A percentile compares a stretch with the other conserved stretches of the same genome.
Conservation (phyloP, 1,284 basidiomycete species). For the Rhodotorula sp. region DNA sequence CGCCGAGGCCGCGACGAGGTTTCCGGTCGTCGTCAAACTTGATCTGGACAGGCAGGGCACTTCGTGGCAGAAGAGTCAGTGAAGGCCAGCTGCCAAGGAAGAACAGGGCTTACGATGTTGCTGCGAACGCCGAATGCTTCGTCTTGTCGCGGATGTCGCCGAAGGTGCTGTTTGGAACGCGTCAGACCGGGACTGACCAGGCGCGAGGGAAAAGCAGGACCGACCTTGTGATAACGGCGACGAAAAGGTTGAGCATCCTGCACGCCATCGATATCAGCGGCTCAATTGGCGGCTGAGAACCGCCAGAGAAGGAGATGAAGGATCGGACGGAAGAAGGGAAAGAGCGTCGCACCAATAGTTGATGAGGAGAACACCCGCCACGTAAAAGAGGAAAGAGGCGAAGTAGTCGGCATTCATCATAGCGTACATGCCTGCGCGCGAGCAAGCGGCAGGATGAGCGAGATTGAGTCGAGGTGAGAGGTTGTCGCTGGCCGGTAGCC, state of each 20-base stretch:
- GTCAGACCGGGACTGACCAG: no score
- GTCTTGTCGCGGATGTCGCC: slow-evolving; percentile 84
- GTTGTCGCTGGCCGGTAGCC: background rate
- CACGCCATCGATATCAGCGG: background rate
- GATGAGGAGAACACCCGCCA: slow-evolving; percentile 75
- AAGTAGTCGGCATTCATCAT: slow-evolving; percentile 93
- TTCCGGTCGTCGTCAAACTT: slow-evolving; percentile 35
- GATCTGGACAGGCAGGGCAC: background rate
- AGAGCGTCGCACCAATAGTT: slow-evolving; percentile 69
- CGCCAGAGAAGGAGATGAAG: slow-evolving; percentile 54
- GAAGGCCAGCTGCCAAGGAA: no score
- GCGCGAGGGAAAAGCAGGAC: background rate
- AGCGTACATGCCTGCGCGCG: slow-evolving; percentile 70
- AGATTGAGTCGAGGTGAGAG: background rate
- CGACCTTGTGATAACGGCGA: slow-evolving; percentile 86
- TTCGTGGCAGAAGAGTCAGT: background rate
- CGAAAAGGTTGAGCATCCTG: slow-evolving; percentile 47
- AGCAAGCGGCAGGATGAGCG: no score
- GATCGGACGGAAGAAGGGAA: background rate
- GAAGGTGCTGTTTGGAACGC: slow-evolving; percentile 60
- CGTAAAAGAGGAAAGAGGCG: slow-evolving; percentile 82
- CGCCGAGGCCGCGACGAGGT: slow-evolving; percentile 53
- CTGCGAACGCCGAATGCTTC: slow-evolving; percentile 85
- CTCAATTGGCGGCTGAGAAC: slow-evolving; percentile 35
- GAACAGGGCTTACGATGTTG: slow-evolving; percentile 13